Conservation (phyloP, 352 stramenopile genomes). For the Phytophthora pseudosyringae region DNA sequence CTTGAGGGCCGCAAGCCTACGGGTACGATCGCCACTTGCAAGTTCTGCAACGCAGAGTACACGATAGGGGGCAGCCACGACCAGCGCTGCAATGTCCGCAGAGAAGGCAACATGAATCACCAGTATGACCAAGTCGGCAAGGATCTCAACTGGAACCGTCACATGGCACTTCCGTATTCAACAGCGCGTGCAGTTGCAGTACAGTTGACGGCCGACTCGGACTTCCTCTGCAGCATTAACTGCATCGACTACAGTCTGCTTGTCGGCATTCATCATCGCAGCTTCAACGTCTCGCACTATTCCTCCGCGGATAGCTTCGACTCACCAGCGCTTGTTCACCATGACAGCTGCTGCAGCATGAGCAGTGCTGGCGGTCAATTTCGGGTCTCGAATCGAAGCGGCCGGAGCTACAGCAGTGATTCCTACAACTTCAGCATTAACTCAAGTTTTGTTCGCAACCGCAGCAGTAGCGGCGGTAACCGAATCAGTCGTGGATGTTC, state of each 20-base stretch:
- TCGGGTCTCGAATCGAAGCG: constrained; percentile 28
- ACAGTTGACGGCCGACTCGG: constrained; percentile 88
- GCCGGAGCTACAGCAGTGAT: constrained; percentile 34
- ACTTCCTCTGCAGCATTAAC: constrained; percentile 92
- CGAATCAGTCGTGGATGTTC: constrained; percentile 16
- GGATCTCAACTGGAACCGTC: constrained; percentile 85
- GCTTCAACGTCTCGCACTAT: constrained; percentile 80
- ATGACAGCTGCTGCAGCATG: constrained; percentile 29
- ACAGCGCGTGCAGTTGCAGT: constrained; percentile 63
- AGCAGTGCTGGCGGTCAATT: constrained; percentile 22
- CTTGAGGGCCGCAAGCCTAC: constrained; percentile 76
- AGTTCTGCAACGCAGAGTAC: constrained; percentile 77
- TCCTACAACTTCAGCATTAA: constrained; percentile 31
- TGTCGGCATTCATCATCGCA: constrained; percentile 93
- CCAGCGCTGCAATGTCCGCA: constrained; percentile 66
- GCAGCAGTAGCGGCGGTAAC: constrained; percentile 39
- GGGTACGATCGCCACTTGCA: constrained; percentile 73
- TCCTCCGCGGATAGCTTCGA: constrained; percentile 62
- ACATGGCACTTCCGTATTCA: constrained; percentile 68
- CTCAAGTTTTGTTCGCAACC: constrained; percentile 35
- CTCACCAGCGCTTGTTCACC: constrained; percentile 33
- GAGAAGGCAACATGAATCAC: constrained; percentile 73
- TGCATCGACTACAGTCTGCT: constrained; percentile 97
- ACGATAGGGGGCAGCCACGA: constrained; percentile 72
- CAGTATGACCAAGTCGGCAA: constrained; percentile 86